Evolutionary conservation across 2,329 filamentous ascomycete genomes (phyloP).

Genomic region (Lasiodiplodia sp.): DNA sequence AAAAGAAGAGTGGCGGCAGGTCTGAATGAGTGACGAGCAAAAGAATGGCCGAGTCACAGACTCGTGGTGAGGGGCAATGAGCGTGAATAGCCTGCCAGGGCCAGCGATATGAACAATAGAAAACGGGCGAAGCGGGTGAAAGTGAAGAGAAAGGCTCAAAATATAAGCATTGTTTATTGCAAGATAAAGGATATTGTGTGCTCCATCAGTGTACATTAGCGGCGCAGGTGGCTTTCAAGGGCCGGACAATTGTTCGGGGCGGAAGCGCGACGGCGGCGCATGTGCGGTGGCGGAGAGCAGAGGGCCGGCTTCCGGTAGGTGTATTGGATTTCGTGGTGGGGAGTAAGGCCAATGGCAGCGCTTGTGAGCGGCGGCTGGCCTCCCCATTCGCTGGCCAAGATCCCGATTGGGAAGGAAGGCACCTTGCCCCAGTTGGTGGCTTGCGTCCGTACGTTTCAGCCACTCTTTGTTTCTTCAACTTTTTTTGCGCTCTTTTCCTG

Average conservation of each 20-base stretch:
- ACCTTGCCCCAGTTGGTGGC: neutral
- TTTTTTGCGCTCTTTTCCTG: slow-evolving; percentile 9
- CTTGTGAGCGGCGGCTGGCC: neutral
- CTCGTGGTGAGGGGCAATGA: slow-evolving; percentile 20
- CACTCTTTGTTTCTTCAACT: neutral
- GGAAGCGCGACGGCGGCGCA: neutral
- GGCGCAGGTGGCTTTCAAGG: slow-evolving; percentile 14
- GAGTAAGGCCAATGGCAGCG: slow-evolving; percentile 6
- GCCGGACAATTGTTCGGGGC: neutral
- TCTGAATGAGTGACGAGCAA: slow-evolving; percentile 1
- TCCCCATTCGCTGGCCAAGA: slow-evolving; percentile 5
- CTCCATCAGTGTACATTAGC: slow-evolving; percentile 22
- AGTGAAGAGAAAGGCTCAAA: neutral
- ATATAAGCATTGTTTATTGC: neutral
- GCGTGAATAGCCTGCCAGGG: slow-evolving; percentile 21
- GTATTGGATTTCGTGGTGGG: neutral
- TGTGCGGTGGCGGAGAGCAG: neutral
- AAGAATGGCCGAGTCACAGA: slow-evolving; percentile 28
- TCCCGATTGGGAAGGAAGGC: neutral
- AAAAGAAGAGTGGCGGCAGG: slow-evolving; percentile 16
- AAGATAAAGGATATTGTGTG: neutral
- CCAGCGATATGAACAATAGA: slow-evolving; percentile 1
- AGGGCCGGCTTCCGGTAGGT: neutral
- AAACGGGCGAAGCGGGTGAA: neutral
- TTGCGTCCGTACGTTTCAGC: slow-evolving; percentile 9